Evolutionary conservation across 306 rosid species (phyloP).

Genomic region (Rubus idaeus): DNA sequence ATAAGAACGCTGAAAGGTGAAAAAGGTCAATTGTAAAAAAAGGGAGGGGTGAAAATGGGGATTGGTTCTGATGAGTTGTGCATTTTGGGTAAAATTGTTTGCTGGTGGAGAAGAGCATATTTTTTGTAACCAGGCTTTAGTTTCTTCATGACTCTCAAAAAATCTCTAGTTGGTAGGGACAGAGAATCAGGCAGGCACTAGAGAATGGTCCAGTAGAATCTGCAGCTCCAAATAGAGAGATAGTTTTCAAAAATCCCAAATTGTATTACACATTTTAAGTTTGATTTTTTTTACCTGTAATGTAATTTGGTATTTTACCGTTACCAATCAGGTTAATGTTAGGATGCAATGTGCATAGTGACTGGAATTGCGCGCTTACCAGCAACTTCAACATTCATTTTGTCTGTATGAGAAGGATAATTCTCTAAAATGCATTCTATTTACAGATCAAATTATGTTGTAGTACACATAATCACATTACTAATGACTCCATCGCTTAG

Average conservation of each 20-base stretch:
- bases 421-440: neutral
- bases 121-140: neutral
- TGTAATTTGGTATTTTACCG: neutral
- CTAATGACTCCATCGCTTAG: neutral
- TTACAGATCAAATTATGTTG: no score
- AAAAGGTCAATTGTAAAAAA: neutral
- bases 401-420: neutral
- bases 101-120: neutral
- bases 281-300: neutral
- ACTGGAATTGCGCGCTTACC: neutral
- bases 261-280: neutral
- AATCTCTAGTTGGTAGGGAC: neutral
- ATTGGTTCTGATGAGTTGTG: neutral
- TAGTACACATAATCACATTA: neutral
- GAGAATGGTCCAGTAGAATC: neutral
- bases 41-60: neutral
- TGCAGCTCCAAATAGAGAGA: constrained; percentile 1
- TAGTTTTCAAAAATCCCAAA: neutral
- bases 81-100: neutral
- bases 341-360: neutral
- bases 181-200: constrained; percentile 14
- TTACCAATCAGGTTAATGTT: neutral
- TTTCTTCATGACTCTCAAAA: constrained; percentile 14
- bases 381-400: neutral
- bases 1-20: constrained; percentile 25